Conservation (phyloP, 2,329 filamentous ascomycete genomes). For the Plenodomus lindquistii region DNA sequence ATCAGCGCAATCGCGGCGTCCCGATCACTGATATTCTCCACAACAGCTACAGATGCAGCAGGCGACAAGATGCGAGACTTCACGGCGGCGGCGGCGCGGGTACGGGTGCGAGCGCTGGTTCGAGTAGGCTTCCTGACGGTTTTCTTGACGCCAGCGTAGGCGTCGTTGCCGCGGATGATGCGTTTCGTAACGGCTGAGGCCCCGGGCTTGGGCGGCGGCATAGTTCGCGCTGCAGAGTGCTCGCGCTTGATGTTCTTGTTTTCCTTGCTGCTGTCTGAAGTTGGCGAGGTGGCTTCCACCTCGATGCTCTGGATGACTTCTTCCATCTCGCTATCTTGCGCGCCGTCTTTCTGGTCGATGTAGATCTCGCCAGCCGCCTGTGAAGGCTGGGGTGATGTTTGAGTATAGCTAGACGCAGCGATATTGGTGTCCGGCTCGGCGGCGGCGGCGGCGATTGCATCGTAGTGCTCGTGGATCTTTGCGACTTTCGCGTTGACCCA, state of each 20-base stretch:
- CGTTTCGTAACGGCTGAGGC: not conserved
- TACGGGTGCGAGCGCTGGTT: not conserved
- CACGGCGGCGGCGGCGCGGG: too few relatives aligned
- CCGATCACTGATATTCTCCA: not conserved
- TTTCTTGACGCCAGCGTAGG: not conserved
- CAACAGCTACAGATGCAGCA: not conserved
- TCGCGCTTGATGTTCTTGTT: not conserved
- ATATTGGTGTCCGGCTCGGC: not conserved
- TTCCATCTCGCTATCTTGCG: not conserved
- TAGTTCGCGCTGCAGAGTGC: too few relatives aligned
- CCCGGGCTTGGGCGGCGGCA: not conserved
- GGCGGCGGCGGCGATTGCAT: not conserved
- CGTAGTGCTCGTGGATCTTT: not conserved
- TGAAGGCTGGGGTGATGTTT: not conserved
- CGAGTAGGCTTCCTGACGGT: not conserved
- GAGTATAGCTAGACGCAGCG: too few relatives aligned
- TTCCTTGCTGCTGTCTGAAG: not conserved
- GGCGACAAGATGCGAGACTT: not conserved
- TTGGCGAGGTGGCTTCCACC: not conserved
- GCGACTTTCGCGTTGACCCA: not conserved
- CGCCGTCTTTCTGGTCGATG: not conserved
- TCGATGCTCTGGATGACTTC: not conserved
- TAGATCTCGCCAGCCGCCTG: not conserved
- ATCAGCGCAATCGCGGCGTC: not conserved
- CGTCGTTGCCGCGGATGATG: not conserved